A percentile compares a stretch with the other conserved stretches of the same genome.
These are phyloP conservation scores for Furcasterigmium sp. DNA, from an alignment of 2,329 filamentous ascomycete species.

Conservation along the genomic window DNA sequence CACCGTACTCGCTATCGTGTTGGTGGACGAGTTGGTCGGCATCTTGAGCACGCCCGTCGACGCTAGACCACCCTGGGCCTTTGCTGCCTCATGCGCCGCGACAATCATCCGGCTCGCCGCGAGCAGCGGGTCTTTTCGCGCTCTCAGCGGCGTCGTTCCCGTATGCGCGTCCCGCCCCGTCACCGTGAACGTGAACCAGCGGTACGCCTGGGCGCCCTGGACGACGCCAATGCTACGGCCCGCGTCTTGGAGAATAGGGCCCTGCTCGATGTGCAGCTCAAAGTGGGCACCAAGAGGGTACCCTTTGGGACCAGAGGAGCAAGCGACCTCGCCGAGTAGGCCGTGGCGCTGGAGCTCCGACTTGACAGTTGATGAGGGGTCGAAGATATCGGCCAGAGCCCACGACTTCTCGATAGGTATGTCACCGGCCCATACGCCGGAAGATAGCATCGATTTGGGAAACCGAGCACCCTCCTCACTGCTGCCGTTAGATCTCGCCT, in stretches of 20 bases:
- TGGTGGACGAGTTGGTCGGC: conserved; percentile 11
- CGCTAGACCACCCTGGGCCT: conserved; percentile 54
- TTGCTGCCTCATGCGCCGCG: conserved; percentile 58
- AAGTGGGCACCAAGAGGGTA: conserved; percentile 68
- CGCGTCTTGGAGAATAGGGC: conserved; percentile 65
- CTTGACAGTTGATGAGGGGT: conserved; percentile 29
- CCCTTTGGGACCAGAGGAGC: conserved; percentile 2
- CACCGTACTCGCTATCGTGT: conserved; percentile 10
- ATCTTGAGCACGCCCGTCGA: conserved; percentile 60
- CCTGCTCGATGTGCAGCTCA: conserved; percentile 82
- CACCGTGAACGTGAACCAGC: conserved; percentile 66
- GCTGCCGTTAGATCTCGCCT: no score
- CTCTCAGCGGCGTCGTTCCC: conserved; percentile 64
- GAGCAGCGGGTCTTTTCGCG: conserved; percentile 64
- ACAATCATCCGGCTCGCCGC: conserved; percentile 64
- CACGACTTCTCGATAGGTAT: conserved; percentile 58
- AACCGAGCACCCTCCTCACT: conserved; percentile 80
- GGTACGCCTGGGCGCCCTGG: conserved; percentile 67
- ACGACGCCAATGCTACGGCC: conserved; percentile 64
- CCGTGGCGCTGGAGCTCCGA: conserved; percentile 62
- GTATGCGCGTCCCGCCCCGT: conserved; percentile 67
- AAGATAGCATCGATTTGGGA: conserved; percentile 67
- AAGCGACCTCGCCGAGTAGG: conserved; percentile 51
- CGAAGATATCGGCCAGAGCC: conserved; percentile 35
- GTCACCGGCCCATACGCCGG: conserved; percentile 68